Conservation (phyloP, 805 yeast genomes). For the Candida pseudoglaebosa region DNA sequence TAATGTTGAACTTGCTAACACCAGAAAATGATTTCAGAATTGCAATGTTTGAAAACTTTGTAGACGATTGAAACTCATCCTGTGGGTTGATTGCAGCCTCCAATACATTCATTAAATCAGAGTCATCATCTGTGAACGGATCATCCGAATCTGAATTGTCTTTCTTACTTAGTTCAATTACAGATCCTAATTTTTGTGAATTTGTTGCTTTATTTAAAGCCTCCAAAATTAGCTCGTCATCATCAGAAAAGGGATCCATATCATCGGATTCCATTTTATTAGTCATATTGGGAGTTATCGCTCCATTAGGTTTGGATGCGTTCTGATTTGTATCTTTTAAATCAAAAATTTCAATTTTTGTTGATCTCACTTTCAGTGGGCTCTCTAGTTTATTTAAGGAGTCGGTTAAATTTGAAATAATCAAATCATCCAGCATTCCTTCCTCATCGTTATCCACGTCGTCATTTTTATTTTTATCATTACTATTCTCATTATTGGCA, state of each 20-base stretch:
- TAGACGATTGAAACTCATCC: not conserved
- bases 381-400: not conserved
- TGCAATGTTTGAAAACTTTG: not conserved
- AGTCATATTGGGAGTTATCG: not conserved
- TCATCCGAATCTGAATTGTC: conserved; percentile 12
- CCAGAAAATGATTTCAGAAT: conserved; percentile 8
- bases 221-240: conserved; percentile 18
- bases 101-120: conserved; percentile 9
- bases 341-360: not conserved
- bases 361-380: not conserved
- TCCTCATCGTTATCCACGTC: not conserved
- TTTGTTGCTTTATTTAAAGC: conserved; percentile 7
- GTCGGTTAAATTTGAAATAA: not conserved
- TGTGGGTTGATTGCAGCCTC: conserved; percentile 6
- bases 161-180: not conserved
- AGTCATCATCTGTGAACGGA: conserved; percentile 19
- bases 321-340: conserved; percentile 2
- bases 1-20: conserved; percentile 2
- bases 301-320: not conserved
- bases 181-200: not conserved
- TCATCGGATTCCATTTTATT: conserved; percentile 10
- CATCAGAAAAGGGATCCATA: conserved; percentile 27
- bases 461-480: too few relatives aligned
- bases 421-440: not conserved
- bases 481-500: too few relatives aligned